These are phyloP conservation scores for Cinnamomum chago DNA, from an alignment of 164 flowering plant species.

Conservation along the genomic window DNA sequence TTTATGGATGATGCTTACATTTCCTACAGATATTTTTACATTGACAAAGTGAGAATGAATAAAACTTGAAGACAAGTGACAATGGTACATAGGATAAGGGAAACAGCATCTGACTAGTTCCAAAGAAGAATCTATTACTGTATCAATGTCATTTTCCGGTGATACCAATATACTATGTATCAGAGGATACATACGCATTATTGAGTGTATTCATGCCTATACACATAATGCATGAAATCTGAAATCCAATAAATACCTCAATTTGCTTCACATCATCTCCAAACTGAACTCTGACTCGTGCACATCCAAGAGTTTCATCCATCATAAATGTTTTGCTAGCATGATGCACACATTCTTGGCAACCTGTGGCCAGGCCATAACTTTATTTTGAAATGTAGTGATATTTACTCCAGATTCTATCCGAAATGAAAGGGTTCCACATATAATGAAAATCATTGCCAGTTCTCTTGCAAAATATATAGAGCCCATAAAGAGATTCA, in stretches of 20 bases:
- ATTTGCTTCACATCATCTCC: constrained; percentile 53
- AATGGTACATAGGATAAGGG: too few relatives aligned
- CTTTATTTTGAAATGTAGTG: background rate
- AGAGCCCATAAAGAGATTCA: background rate
- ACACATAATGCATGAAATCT: background rate
- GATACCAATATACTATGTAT: background rate
- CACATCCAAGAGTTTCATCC: constrained; percentile 60
- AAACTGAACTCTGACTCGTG: constrained; percentile 59
- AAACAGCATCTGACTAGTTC: too few relatives aligned
- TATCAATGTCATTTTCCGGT: background rate
- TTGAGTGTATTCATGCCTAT: background rate
- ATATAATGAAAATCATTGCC: background rate
- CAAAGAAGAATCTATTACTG: background rate
- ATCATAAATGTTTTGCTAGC: constrained; percentile 56
- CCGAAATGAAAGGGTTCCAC: background rate
- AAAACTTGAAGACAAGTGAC: too few relatives aligned
- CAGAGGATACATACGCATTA: background rate
- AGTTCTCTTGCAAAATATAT: too few relatives aligned
- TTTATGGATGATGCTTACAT: background rate
- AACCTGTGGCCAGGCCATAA: constrained; percentile 35
- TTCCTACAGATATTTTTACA: background rate
- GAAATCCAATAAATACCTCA: constrained; percentile 30
- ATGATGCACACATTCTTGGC: constrained; percentile 65
- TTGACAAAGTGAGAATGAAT: background rate
- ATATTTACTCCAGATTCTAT: background rate